phyloP scores from a whole-genome alignment of 2,329 filamentous ascomycete species.

The Juglanconis sp. region DNA sequence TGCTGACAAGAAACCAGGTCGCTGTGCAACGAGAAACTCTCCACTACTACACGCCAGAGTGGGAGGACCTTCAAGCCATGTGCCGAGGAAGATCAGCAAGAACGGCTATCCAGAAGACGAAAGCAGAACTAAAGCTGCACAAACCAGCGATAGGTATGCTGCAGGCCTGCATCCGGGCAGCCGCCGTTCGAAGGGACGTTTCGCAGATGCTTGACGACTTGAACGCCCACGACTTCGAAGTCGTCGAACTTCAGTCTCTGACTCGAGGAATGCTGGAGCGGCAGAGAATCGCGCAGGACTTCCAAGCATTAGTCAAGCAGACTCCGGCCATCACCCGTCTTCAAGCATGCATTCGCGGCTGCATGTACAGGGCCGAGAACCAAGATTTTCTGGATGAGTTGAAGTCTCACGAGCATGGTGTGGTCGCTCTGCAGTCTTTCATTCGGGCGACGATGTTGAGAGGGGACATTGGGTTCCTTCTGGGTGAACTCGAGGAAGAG shows the following conservation, averaged over 20 bases:
- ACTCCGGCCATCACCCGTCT: slow-evolving; percentile 56
- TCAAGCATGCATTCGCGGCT: slow-evolving; percentile 67
- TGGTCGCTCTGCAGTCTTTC: slow-evolving; percentile 70
- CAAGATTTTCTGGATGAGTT: slow-evolving; percentile 66
- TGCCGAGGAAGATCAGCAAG: slow-evolving; percentile 49
- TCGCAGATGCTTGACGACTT: slow-evolving; percentile 46
- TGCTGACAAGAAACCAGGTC: slow-evolving; percentile 55
- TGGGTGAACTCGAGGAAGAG: slow-evolving; percentile 76
- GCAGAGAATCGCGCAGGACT: slow-evolving; percentile 44
- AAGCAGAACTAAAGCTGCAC: slow-evolving; percentile 46
- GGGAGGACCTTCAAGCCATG: slow-evolving; percentile 47
- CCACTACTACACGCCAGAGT: slow-evolving; percentile 45
- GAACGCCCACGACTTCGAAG: slow-evolving; percentile 40
- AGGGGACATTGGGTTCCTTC: slow-evolving; percentile 66
- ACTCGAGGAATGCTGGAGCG: slow-evolving; percentile 62
- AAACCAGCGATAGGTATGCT: slow-evolving; percentile 42
- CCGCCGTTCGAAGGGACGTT: slow-evolving; percentile 50
- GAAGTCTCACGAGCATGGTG: slow-evolving; percentile 62
- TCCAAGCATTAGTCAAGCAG: slow-evolving; percentile 56
- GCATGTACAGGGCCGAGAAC: slow-evolving; percentile 58
- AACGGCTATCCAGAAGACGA: slow-evolving; percentile 40
- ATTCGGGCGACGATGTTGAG: slow-evolving; percentile 77
- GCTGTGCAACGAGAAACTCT: slow-evolving; percentile 49
- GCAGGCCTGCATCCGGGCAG: slow-evolving; percentile 52
- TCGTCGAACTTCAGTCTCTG: slow-evolving; percentile 54